Base-by-base conservation (phyloP, 352 stramenopile species). In the Sclerospora graminicola region DNA sequence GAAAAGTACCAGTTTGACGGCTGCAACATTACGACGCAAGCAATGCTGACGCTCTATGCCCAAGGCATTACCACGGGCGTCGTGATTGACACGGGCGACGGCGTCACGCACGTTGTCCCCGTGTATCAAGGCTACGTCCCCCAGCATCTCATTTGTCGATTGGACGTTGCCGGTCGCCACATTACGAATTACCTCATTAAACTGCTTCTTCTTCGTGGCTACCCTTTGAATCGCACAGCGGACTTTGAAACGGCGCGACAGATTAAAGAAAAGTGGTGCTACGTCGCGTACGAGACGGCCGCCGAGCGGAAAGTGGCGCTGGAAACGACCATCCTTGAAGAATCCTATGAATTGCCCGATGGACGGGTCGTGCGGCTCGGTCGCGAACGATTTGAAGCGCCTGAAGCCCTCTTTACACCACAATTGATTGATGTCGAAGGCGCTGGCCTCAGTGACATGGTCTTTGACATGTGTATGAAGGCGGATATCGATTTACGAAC, bases 391-490 rank as follows among this genome's bases (percentile, higher is more conserved):
- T 98, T 98, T 65, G 82, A 97, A 40, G 88, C 95, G 0, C 83
- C 95, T 0, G 95, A 98, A 50, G 82, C 94, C 29, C 70, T 99
- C 5, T 99, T 99, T 63, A 82, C 98, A 51, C 96, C 96, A 13
- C 89, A 73, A 20, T 62, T 99, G 28, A 93, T 99, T 57, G 96
- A 97, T 44, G 87, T 96, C n/a, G 96, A 99, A 66, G 88, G 92
- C 60, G 63, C 70, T 1, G 95, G 95, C 7, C 78, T 98, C 37
- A 89, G 90, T 38, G 94, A 99, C 62, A 96, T 98, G 74, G 72
- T 99, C 4, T 97, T 98, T 46, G 89, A 98, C 45, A 98, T 96
- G 74, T 98, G 97, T 67, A 92, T 96, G 73, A 96, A 97, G 59
- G 94, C 93, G n/a, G 83, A 90, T 29, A 87, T 93, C 14, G 96